Evolutionary conservation across 108 stramenopile species (phyloP).

Genomic region (Cylindrotheca closterium): DNA sequence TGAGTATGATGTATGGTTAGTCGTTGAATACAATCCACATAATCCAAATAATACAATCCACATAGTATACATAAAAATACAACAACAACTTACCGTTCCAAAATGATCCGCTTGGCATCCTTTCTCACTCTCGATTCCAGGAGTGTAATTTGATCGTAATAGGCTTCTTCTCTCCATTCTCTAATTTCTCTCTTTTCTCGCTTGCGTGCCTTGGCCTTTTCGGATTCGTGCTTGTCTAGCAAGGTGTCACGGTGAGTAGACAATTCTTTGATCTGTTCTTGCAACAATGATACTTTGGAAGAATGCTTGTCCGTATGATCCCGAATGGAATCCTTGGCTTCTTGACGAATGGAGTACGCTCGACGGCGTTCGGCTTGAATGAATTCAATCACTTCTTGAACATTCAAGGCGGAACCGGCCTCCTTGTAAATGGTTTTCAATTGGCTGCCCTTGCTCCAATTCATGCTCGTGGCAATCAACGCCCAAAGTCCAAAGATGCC

Average conservation of each 20-base stretch:
- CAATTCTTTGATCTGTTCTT: conserved; percentile 2
- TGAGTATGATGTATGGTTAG: not conserved
- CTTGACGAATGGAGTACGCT: not conserved
- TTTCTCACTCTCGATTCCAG: conserved; percentile 33
- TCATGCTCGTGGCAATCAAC: not conserved
- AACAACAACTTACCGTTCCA: conserved; percentile 57
- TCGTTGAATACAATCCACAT: not conserved
- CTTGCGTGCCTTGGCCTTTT: conserved; percentile 15
- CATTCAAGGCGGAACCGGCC: not conserved
- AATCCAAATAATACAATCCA: not conserved
- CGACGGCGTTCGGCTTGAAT: not conserved
- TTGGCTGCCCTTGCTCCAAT: not conserved
- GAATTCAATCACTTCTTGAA: not conserved
- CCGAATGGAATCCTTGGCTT: not conserved
- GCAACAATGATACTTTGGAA: conserved; percentile 6
- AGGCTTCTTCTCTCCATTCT: conserved; percentile 46
- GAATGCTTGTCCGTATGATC: not conserved
- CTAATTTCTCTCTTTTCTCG: conserved; percentile 9
- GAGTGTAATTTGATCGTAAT: conserved; percentile 43
- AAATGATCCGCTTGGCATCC: conserved; percentile 45
- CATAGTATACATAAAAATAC: not conserved
- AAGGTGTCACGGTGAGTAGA: conserved; percentile 19
- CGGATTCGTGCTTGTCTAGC: conserved; percentile 6
- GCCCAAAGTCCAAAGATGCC: not conserved
- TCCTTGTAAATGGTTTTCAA: not conserved